Base-by-base conservation (phyloP, 208 protist species). In the Lotmaria passim region DNA sequence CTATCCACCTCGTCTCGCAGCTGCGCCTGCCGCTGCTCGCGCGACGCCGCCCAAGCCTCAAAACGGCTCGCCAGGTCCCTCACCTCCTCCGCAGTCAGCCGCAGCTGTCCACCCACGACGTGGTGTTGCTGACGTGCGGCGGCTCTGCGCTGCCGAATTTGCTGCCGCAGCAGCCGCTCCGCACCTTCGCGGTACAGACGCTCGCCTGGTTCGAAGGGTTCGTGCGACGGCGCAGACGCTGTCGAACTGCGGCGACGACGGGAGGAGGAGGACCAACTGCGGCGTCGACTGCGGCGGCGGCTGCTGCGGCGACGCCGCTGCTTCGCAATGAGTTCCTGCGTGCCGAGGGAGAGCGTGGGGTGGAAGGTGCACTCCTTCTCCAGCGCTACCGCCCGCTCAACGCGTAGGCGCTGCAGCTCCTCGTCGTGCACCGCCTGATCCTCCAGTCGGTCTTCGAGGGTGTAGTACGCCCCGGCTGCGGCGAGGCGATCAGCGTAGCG, bases 151-250 rank as follows among this genome's bases (percentile, higher is more conserved):
- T 77, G 72, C 1, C 88, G 81, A 6, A 96, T 79, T 62, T 96
- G 91, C 69, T 89, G 86, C 21, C 91, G 79, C 51, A 96, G 77
- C 57, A 91, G 79, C 8, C 81, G 79, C 63, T 83, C 75, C 2
- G 83, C 89, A 12, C 91, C 88, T 19, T 96, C 91, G 39, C 75
- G 77, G 75, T 93, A 94, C 3, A 96, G 75, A 23, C 91, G 84
- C 56, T 94, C 82, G 0, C 80, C 85, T 0, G 83, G 57, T 31
- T 69, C 75, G 58, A 85, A 89, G 19, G 85, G 83, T 48, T 91
- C 88, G 57, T 67, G 64, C 17, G 62, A 50, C 26, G 19, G 21
- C 33, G 31, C 21, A 3, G 28, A 7, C 2, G 61, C 15, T 19
- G 61, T 53, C 28, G 71, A 52, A 38, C 7, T 17, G 41, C 41